These are phyloP conservation scores for Pythium insidiosum DNA, from an alignment of 352 stramenopile species.

Conservation along the genomic window DNA sequence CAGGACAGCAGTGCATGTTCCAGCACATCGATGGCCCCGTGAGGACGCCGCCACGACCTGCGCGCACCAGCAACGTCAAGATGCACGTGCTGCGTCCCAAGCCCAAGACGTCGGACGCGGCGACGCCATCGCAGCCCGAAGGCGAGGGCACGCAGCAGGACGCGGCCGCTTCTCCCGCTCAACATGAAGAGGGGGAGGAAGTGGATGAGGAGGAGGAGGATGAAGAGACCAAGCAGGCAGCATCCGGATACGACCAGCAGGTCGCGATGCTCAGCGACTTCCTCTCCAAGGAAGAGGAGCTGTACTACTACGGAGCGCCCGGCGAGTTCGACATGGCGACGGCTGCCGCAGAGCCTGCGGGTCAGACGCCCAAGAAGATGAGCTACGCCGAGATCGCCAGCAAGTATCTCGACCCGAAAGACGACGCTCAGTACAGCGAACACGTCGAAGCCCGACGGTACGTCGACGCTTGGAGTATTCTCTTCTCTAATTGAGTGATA, in stretches of 20 bases:
- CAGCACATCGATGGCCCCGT: conserved; percentile 40
- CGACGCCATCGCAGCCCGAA: conserved; percentile 6
- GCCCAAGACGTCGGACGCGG: conserved; percentile 14
- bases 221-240: too few relatives aligned
- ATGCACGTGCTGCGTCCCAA: conserved; percentile 20
- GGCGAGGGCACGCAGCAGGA: conserved; percentile 11
- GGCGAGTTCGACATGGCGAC: conserved; percentile 30
- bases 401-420: conserved; percentile 23
- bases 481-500: too few relatives aligned
- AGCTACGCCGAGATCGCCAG: conserved; percentile 47
- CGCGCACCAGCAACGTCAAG: conserved; percentile 18
- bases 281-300: conserved; percentile 74
- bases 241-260: too few relatives aligned
- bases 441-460: too few relatives aligned
- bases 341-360: background rate
- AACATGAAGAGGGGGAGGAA: conserved; percentile 5
- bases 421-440: too few relatives aligned
- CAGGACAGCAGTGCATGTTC: conserved; percentile 63
- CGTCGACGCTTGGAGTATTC: too few relatives aligned
- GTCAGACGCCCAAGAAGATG: too few relatives aligned
- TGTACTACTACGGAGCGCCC: conserved; percentile 76
- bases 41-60: background rate
- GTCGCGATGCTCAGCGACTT: conserved; percentile 61
- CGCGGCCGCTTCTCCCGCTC: background rate
- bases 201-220: conserved; percentile 28